Evolutionary conservation across 176 grass and related monocot species (phyloP).

Genomic region (Avena atlantica): DNA sequence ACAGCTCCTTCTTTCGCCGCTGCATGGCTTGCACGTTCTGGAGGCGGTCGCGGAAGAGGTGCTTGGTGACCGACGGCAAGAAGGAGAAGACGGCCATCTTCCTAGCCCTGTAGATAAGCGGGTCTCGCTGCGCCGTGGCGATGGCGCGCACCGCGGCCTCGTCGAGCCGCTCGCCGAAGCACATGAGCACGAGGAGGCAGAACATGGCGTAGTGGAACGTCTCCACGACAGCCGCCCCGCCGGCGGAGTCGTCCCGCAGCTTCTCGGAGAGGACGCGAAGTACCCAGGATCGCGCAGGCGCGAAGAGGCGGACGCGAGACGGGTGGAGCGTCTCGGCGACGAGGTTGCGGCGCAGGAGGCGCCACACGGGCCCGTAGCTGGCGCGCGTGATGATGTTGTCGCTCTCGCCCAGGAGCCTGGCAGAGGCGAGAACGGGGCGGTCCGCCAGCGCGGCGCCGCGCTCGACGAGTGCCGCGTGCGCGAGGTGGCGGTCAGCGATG

Average conservation of each 20-base stretch:
- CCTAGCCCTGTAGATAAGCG: slow-evolving; percentile 21
- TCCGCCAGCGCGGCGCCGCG: slow-evolving; percentile 39
- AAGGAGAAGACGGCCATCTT: slow-evolving; percentile 40
- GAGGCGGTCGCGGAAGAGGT: slow-evolving; percentile 43
- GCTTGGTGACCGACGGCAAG: slow-evolving; percentile 43
- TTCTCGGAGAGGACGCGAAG: no score
- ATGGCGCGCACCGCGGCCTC: slow-evolving; percentile 56
- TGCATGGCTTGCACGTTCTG: slow-evolving; percentile 22
- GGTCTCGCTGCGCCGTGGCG: slow-evolving; percentile 27
- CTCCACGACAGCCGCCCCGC: no score
- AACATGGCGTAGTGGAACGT: no score
- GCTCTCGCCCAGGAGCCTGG: slow-evolving; percentile 29
- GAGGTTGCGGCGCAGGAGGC: slow-evolving; percentile 58
- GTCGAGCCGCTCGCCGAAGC: slow-evolving; percentile 72
- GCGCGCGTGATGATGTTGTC: slow-evolving; percentile 29
- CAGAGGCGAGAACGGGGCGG: slow-evolving; percentile 27
- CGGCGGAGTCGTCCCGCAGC: no score
- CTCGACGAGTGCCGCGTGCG: slow-evolving; percentile 50
- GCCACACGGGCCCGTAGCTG: no score
- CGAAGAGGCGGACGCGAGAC: slow-evolving; percentile 26
- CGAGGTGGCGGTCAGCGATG: slow-evolving; percentile 51
- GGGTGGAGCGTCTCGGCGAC: slow-evolving; percentile 42
- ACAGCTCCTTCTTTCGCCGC: slow-evolving; percentile 12
- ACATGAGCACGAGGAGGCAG: background rate
- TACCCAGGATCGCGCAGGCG: background rate